Evolutionary conservation across 2,329 filamentous ascomycete genomes (phyloP), one percentile per base, ranked within the genome.

Genomic region (Parastagonospora nodorum): DNA sequence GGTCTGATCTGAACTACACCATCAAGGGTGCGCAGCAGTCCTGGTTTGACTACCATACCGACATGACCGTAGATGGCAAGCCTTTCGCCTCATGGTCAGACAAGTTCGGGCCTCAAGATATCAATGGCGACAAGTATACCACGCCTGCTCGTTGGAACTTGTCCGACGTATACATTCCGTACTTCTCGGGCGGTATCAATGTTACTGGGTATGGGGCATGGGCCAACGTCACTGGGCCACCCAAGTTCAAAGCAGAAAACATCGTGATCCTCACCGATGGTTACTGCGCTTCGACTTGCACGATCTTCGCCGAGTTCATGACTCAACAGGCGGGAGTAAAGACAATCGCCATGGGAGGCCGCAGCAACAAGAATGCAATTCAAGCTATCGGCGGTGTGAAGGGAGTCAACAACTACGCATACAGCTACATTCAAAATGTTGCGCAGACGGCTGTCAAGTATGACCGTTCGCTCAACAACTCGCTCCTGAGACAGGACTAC

Each of bases 231-330:
- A 76, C 74, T 5, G 60, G 70, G 55, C 15, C 54, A 45, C 52
- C 75, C 43, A 83, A 81, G 4, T 88, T 87, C 66, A 74, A 75
- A 8, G 69, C 83, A 2, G 80, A 85, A 37, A 69, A 75, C 56
- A 72, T 76, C 28, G 75, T 84, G 42, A 63, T 84, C 24, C 67
- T 86, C n/a, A 79, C 81, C 44, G 84, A 86, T 60, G 83, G 83
- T 30, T 78, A 80, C 58, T 86, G 84, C 65, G 80, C 80, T 16
- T 84, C 82, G 1, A 82, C 82, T 2, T 86, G 84, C 69, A 79
- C 81, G 3, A 73, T 84, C 4, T 83, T 84, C 53, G 76, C 77
- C 9, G 80, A 85, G 56, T 77, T 85, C 58, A 72, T 85, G 59
- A 77, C 77, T 19, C 68, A 77, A 24, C 76, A 82, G 51, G 81